These are phyloP conservation scores for Pueraria montana DNA, from an alignment of 306 rosid species.

Conservation along the genomic window DNA sequence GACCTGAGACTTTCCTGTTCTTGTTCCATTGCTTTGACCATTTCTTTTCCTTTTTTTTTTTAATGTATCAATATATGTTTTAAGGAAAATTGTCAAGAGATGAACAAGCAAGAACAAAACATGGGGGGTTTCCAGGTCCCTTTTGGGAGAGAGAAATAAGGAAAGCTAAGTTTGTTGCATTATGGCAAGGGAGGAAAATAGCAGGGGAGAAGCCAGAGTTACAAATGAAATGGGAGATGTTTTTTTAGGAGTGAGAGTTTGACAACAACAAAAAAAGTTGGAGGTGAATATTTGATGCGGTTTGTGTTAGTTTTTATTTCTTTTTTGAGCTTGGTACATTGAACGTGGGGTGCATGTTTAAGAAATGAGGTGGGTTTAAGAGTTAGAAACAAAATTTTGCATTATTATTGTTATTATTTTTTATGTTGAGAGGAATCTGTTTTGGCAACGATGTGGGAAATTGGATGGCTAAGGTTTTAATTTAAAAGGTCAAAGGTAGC, in stretches of 20 bases:
- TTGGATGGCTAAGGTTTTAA: slow-evolving; percentile 71
- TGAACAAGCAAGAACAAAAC: slow-evolving; percentile 54
- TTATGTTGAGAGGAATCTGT: slow-evolving; percentile 38
- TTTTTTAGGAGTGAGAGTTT: slow-evolving; percentile 50
- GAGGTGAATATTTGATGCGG: slow-evolving; percentile 58
- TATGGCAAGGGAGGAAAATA: slow-evolving; percentile 40
- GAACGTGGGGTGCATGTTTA: slow-evolving; percentile 90
- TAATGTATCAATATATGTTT: background rate
- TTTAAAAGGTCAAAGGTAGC: slow-evolving; percentile 67
- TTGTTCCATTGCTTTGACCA: slow-evolving; percentile 63
- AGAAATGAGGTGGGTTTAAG: slow-evolving; percentile 49
- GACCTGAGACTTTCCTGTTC: slow-evolving; percentile 62
- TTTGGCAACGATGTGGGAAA: slow-evolving; percentile 31
- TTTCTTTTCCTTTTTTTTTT: background rate
- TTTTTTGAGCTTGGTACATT: slow-evolving; percentile 52
- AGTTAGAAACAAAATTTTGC: slow-evolving; percentile 35
- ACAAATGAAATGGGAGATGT: slow-evolving; percentile 41
- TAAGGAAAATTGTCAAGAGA: slow-evolving; percentile 44
- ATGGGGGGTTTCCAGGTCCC: slow-evolving; percentile 51
- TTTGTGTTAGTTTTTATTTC: slow-evolving; percentile 39
- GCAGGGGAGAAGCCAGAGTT: slow-evolving; percentile 46
- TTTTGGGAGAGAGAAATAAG: slow-evolving; percentile 25
- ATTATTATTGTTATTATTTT: background rate
- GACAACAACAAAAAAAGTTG: slow-evolving; percentile 43
- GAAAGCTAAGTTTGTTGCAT: slow-evolving; percentile 26